These are phyloP conservation scores for Cyberlindnera americana DNA, from an alignment of 805 yeast species.

Conservation along the genomic window DNA sequence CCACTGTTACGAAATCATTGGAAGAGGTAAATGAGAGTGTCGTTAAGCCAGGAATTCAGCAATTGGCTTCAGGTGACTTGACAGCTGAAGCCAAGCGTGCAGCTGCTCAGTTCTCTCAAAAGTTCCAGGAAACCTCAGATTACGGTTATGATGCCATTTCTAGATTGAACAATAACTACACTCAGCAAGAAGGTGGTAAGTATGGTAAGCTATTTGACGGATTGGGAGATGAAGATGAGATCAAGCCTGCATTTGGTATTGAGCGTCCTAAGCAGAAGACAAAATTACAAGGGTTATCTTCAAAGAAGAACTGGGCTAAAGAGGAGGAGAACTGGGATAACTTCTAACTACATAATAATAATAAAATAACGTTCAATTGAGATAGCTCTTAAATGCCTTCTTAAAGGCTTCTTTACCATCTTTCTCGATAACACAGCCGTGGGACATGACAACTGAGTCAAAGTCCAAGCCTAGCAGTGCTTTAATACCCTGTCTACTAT, in stretches of 20 bases:
- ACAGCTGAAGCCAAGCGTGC: constrained; percentile 84
- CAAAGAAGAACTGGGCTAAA: constrained; percentile 38
- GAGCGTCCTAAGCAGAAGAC: constrained; percentile 56
- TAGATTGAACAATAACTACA: constrained; percentile 36
- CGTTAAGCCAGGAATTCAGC: constrained; percentile 86
- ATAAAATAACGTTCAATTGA: neutral
- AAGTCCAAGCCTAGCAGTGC: constrained; percentile 38
- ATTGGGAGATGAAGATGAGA: constrained; percentile 36
- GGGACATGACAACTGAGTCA: constrained; percentile 51
- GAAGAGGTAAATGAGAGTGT: constrained; percentile 84
- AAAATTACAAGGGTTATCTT: constrained; percentile 46
- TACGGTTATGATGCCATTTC: constrained; percentile 65
- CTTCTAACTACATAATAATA: constrained; percentile 34
- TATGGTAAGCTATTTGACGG: constrained; percentile 58
- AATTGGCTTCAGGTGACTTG: constrained; percentile 73
- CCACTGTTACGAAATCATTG: constrained; percentile 79
- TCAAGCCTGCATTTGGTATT: constrained; percentile 68
- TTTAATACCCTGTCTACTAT: constrained; percentile 17
- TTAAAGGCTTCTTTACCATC: constrained; percentile 29
- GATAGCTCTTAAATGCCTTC: constrained; percentile 20
- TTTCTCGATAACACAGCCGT: constrained; percentile 52
- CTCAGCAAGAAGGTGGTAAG: constrained; percentile 33
- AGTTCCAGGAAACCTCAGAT: constrained; percentile 82
- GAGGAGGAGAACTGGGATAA: constrained; percentile 69
- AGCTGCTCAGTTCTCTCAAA: constrained; percentile 95